Evolutionary conservation across 2,329 filamentous ascomycete species (phyloP), one percentile per base, ranked within the genome.

Genomic region (Cylindrodendrum hubeiense): DNA sequence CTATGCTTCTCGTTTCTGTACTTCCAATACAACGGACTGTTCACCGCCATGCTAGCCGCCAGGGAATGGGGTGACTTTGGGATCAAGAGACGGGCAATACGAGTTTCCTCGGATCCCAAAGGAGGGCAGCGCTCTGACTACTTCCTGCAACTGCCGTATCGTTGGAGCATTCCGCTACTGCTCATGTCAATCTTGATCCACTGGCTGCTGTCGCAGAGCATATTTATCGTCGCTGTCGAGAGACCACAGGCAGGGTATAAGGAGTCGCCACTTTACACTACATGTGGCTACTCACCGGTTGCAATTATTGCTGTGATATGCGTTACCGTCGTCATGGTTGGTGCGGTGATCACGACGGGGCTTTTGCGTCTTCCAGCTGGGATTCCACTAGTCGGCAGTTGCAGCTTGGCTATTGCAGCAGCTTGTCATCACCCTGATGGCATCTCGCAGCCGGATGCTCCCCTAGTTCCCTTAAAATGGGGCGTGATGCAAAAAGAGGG

Each of bases 21-120:
- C 24, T 67, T 67, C 8, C 57, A 63, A 12, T 61, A 54, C 17
- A 65, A 67, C 13, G 56, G 52, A 1, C 41, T 67, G 5, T 61
- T 65, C 22, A 67, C 65, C 2, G 46, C 39, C 21, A 67, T 67
- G 65, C 19, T 65, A 3, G 30, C 56, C 1, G 61, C 61, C 3
- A 65, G 46, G 10, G 65, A 67, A 19, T 67, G 65, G 65, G 53
- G 39, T 1, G 57, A 57, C 21, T 67, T 67, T 19, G 65, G 64
- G 2, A n/a, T 10, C 22, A 41, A 49, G 26, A 30, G 51, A 26
- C 53, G 57, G 7, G 44, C 46, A 10, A 9, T 63, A 6, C 44
- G 58, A 3, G 62, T 67, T 24, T 53, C 62, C 2, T 52, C 37
- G 4, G 21, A 65, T 3, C 62, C 53, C 3, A 22, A 5, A 6